Percentiles rank a stretch among this genome's conserved stretches.
phyloP scores from a whole-genome alignment of 169 alveolate genomes.

The Miamiensis avidus region DNA sequence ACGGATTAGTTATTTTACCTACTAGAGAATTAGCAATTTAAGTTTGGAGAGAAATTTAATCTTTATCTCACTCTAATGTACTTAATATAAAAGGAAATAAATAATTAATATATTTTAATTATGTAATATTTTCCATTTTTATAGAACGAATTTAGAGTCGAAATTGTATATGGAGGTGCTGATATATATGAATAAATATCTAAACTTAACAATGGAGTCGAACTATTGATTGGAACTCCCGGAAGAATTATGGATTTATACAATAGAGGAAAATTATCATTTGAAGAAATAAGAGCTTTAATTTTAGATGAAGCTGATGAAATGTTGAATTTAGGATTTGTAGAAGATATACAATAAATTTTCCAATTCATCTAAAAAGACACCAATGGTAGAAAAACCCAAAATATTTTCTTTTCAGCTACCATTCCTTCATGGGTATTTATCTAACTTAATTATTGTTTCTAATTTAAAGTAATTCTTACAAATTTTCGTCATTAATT shows the following conservation, averaged over 20 bases:
- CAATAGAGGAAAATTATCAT: constrained; percentile 79
- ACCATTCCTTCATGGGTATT: constrained; percentile 91
- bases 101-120: too few relatives aligned
- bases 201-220: constrained; percentile 82
- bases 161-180: constrained; percentile 89
- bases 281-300: constrained; percentile 56
- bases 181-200: constrained; percentile 70
- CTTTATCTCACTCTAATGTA: constrained; percentile 60
- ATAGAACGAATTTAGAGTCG: constrained; percentile 64
- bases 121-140: too few relatives aligned
- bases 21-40: constrained; percentile 95
- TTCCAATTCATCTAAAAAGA: constrained; percentile 64
- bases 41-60: constrained; percentile 88
- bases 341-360: constrained; percentile 87
- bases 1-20: constrained; percentile 91
- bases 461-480: constrained; percentile 12
- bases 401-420: constrained; percentile 89
- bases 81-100: too few relatives aligned
- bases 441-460: constrained; percentile 57
- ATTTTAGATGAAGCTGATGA: constrained; percentile 85
- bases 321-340: constrained; percentile 84
- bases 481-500: background rate
- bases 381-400: constrained; percentile 52
- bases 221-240: constrained; percentile 88
- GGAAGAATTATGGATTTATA: constrained; percentile 90